These are phyloP conservation scores for Haberlea rhodopensis DNA, from an alignment of 257 asterid genomes.

Conservation along the genomic window DNA sequence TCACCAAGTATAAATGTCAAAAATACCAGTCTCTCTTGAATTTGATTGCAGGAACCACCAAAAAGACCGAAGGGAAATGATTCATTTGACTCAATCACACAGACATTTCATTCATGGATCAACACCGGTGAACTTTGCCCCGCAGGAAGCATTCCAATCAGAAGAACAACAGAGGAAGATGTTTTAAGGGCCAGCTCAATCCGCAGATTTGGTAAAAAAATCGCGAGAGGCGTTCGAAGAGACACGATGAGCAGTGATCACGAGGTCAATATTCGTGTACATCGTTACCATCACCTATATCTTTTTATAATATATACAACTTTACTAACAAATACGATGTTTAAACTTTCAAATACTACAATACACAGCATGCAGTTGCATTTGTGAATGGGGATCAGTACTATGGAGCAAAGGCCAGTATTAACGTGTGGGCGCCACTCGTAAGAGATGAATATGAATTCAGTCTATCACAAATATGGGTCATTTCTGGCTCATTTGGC, in stretches of 20 bases:
- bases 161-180: constrained; percentile 74
- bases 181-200: constrained; percentile 54
- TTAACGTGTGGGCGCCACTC: constrained; percentile 87
- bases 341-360: not conserved
- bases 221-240: constrained; percentile 56
- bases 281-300: not conserved
- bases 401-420: constrained; percentile 90
- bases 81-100: constrained; percentile 29
- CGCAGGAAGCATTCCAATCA: constrained; percentile 68
- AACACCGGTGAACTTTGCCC: constrained; percentile 75
- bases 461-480: constrained; percentile 88
- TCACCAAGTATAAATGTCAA: too few species aligned
- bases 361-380: constrained; percentile 82
- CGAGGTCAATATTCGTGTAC: constrained; percentile 59
- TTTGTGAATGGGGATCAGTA: constrained; percentile 81
- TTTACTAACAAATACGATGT: too few species aligned
- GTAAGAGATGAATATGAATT: constrained; percentile 81
- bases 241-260: constrained; percentile 81
- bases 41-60: constrained; percentile 63
- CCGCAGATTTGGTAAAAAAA: constrained; percentile 71
- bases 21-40: too few species aligned
- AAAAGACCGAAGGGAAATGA: constrained; percentile 64
- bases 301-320: too few species aligned
- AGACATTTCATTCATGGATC: constrained; percentile 54
- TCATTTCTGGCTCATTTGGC: constrained; percentile 87